These are phyloP conservation scores for Saturnispora halmiae DNA, from an alignment of 805 yeast genomes.

Conservation along the genomic window DNA sequence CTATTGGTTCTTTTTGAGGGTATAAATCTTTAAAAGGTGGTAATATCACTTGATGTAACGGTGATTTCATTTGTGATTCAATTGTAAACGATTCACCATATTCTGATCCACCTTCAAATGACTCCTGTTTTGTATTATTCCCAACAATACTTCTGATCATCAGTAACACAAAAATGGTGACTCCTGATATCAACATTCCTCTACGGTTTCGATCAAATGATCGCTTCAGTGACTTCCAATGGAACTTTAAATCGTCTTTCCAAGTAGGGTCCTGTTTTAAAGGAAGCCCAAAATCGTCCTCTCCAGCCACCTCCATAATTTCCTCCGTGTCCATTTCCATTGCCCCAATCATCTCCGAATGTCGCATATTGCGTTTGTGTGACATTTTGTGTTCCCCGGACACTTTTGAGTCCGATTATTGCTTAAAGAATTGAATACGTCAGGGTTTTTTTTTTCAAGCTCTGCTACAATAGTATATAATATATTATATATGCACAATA, in stretches of 20 bases:
- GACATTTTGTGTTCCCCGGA: background rate
- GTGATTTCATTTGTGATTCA: constrained; percentile 2
- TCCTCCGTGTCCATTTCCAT: background rate
- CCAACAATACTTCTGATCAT: background rate
- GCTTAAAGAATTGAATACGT: no score
- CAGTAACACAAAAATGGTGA: background rate
- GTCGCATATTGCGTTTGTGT: background rate
- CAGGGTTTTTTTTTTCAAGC: no score
- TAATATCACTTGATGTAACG: constrained; percentile 12
- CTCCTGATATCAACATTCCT: background rate
- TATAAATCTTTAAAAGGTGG: constrained; percentile 11
- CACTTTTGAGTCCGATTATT: no score
- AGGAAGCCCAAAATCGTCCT: background rate
- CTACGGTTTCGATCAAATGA: background rate
- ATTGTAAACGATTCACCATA: constrained; percentile 5
- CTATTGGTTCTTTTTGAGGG: constrained; percentile 1
- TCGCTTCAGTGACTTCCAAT: background rate
- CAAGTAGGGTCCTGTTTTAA: background rate
- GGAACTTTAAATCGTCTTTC: constrained; percentile 6
- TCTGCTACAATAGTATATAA: background rate
- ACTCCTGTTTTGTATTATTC: no score
- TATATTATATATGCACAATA: no score
- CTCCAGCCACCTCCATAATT: background rate
- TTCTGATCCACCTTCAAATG: background rate
- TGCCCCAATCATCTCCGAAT: background rate